These are phyloP conservation scores for Sugiyamaella japonica DNA, from an alignment of 1,139 yeast genomes.

Conservation along the genomic window DNA sequence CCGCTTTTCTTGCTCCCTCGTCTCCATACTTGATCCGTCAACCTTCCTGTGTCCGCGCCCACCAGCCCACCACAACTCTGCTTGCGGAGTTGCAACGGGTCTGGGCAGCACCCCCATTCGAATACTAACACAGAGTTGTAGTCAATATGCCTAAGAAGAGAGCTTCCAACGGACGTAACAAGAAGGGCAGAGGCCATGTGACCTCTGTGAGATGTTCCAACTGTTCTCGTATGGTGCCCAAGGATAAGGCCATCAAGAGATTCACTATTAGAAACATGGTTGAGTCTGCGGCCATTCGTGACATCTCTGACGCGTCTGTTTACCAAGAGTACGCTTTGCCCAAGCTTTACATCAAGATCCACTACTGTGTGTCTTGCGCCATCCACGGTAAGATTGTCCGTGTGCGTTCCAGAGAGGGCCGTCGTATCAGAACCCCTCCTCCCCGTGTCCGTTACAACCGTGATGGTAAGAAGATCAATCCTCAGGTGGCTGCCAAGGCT, in stretches of 20 bases:
- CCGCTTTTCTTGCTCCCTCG: neutral
- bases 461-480: slow-evolving; percentile 90
- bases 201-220: slow-evolving; percentile 99
- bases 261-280: slow-evolving; percentile 99
- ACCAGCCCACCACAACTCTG: neutral
- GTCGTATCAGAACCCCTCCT: slow-evolving; percentile 99
- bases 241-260: slow-evolving; percentile 99
- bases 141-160: slow-evolving; percentile 96
- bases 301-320: slow-evolving; percentile 98
- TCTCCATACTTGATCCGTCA: too few relatives aligned
- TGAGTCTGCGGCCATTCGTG: slow-evolving; percentile 99
- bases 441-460: slow-evolving; percentile 98
- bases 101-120: neutral
- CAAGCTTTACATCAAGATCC: slow-evolving; percentile 99
- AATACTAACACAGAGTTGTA: slow-evolving; percentile 8
- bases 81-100: neutral
- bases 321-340: slow-evolving; percentile 99
- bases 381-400: slow-evolving; percentile 99
- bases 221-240: slow-evolving; percentile 99
- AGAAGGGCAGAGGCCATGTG: slow-evolving; percentile 99
- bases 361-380: slow-evolving; percentile 99
- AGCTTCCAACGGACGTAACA: slow-evolving; percentile 99
- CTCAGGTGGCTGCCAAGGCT: slow-evolving; percentile 97
- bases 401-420: slow-evolving; percentile 98
- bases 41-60: too few relatives aligned